These are phyloP conservation scores for Pichia gijzeniarum DNA, from an alignment of 805 yeast species.

Conservation along the genomic window DNA sequence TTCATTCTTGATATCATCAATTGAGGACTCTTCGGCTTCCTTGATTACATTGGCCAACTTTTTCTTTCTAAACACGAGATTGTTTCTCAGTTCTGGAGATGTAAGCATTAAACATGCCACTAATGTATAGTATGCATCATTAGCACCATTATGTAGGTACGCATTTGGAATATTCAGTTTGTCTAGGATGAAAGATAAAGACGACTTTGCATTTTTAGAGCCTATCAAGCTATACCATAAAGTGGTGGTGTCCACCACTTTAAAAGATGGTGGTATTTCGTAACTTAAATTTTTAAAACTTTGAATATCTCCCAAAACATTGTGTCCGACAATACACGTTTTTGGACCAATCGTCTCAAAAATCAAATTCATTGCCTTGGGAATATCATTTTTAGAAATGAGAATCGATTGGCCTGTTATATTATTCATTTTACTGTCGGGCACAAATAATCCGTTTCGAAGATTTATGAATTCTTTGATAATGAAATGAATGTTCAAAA, in stretches of 20 bases:
- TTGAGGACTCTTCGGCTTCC: not conserved
- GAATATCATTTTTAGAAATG: slow-evolving; percentile 15
- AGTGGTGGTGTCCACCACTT: slow-evolving; percentile 25
- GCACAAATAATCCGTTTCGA: slow-evolving; percentile 23
- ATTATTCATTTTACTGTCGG: slow-evolving; percentile 23
- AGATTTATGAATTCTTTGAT: slow-evolving; percentile 18
- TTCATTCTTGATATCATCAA: not conserved
- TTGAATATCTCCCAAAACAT: slow-evolving; percentile 23
- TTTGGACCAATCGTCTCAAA: slow-evolving; percentile 15
- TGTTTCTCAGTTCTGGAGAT: slow-evolving; percentile 23
- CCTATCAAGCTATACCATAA: slow-evolving; percentile 23
- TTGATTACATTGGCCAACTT: not conserved
- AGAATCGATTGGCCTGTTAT: slow-evolving; percentile 26
- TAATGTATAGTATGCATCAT: slow-evolving; percentile 29
- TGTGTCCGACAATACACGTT: slow-evolving; percentile 27
- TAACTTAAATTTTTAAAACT: slow-evolving; percentile 17
- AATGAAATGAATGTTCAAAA: slow-evolving; percentile 25
- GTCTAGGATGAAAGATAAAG: slow-evolving; percentile 23
- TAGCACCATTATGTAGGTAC: slow-evolving; percentile 29
- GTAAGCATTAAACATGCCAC: slow-evolving; percentile 23
- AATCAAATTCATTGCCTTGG: slow-evolving; percentile 13
- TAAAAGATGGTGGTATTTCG: slow-evolving; percentile 14
- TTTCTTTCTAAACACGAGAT: slow-evolving; percentile 11
- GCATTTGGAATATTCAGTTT: slow-evolving; percentile 26
- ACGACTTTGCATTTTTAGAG: slow-evolving; percentile 12